A percentile compares a stretch with the other conserved stretches of the same genome.
These are phyloP conservation scores for Catharanthus roseus DNA, from an alignment of 257 asterid species.

Conservation along the genomic window DNA sequence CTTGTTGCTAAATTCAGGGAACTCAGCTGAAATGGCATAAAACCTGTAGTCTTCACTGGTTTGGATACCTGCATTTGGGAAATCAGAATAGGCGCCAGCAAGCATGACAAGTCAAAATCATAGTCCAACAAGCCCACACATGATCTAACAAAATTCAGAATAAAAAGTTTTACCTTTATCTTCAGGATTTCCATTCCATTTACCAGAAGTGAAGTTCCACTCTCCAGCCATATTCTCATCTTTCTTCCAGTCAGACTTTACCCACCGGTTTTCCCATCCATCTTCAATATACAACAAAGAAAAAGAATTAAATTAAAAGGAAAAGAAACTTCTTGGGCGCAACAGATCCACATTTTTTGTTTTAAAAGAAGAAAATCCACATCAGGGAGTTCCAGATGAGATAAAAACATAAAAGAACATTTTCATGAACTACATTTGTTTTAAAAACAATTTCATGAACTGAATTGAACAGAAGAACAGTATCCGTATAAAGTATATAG, in stretches of 20 bases:
- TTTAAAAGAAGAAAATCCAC: background rate
- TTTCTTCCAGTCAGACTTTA: constrained; percentile 95
- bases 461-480: too few relatives aligned
- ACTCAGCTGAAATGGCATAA: constrained; percentile 93
- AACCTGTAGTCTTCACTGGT: constrained; percentile 89
- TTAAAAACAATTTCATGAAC: background rate
- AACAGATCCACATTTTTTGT: background rate
- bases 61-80: constrained; percentile 60
- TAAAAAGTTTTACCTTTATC: constrained; percentile 53
- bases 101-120: background rate
- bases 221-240: constrained; percentile 91
- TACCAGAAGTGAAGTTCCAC: constrained; percentile 96
- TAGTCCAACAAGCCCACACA: background rate
- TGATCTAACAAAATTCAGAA: background rate
- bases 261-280: constrained; percentile 97
- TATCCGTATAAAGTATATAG: too few relatives aligned
- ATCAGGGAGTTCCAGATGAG: background rate
- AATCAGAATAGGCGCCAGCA: background rate
- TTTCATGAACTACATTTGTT: background rate
- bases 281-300: constrained; percentile 27
- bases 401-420: background rate
- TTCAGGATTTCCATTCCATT: constrained; percentile 74
- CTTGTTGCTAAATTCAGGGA: constrained; percentile 93
- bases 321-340: background rate
- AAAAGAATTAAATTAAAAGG: background rate